A percentile compares a stretch with the other conserved stretches of the same genome.
Evolutionary conservation across 352 stramenopile genomes (phyloP).

Genomic region (Phytophthora agathidicida): DNA sequence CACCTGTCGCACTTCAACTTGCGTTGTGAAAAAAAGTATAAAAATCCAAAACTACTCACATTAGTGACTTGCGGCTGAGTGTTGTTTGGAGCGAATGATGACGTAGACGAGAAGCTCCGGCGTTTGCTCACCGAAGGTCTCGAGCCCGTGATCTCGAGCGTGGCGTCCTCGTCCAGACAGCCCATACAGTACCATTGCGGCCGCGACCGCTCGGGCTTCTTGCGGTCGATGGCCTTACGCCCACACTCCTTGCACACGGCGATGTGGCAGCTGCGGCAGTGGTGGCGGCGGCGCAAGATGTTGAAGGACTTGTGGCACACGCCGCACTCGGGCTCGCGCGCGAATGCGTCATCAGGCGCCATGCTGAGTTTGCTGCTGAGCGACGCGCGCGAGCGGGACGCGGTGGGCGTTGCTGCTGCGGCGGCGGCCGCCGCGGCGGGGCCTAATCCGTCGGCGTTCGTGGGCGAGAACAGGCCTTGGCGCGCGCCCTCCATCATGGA

Average conservation of each 20-base stretch:
- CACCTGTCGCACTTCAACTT: conserved; percentile 28
- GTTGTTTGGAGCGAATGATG: conserved; percentile 38
- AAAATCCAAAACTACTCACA: conserved; percentile 33
- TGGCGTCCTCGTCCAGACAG: conserved; percentile 71
- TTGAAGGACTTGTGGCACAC: conserved; percentile 84
- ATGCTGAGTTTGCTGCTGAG: conserved; percentile 46
- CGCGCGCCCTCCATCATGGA: conserved; percentile 29
- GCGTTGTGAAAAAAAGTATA: too few species aligned
- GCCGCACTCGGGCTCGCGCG: conserved; percentile 73
- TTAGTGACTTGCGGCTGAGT: conserved; percentile 52
- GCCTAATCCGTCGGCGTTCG: conserved; percentile 24
- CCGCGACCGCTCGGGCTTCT: conserved; percentile 52
- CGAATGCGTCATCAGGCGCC: conserved; percentile 59
- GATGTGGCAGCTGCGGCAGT: conserved; percentile 86
- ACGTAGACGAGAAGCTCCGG: conserved; percentile 59
- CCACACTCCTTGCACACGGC: conserved; percentile 87
- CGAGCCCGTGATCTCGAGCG: conserved; percentile 68
- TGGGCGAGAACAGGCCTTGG: conserved; percentile 39
- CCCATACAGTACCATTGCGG: conserved; percentile 82
- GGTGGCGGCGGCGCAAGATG: conserved; percentile 79
- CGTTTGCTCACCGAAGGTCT: conserved; percentile 58
- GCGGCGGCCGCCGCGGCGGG: conserved; percentile 19
- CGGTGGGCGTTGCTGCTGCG: conserved; percentile 7
- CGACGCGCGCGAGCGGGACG: conserved; percentile 32
- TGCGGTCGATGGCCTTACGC: conserved; percentile 74